These are phyloP conservation scores for Leavenworthia alabamica DNA, from an alignment of 345 rosid species.

Conservation along the genomic window DNA sequence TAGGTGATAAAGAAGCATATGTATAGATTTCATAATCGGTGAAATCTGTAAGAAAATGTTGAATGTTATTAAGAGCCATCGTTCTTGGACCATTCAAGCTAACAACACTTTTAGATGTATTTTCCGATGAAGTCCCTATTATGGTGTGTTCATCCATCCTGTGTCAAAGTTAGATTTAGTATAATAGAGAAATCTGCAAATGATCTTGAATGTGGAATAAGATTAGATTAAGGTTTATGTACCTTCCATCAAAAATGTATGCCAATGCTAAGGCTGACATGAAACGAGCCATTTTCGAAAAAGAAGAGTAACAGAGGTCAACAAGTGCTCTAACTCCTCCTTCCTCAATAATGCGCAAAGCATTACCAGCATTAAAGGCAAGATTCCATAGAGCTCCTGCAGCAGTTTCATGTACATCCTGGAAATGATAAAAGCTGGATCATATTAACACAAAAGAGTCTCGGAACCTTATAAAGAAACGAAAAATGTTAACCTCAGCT, in stretches of 20 bases:
- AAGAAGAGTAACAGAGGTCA: constrained; percentile 52
- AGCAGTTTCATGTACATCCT: constrained; percentile 90
- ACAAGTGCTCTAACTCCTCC: constrained; percentile 62
- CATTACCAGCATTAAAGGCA: constrained; percentile 62
- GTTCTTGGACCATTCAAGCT: constrained; percentile 57
- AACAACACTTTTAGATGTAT: constrained; percentile 47
- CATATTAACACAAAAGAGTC: background rate
- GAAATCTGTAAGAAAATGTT: constrained; percentile 45
- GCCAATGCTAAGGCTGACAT: constrained; percentile 81
- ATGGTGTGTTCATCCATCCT: constrained; percentile 72
- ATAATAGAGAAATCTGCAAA: constrained; percentile 4
- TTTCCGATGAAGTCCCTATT: constrained; percentile 49
- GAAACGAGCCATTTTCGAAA: constrained; percentile 71
- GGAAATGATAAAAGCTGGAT: constrained; percentile 2
- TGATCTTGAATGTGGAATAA: background rate
- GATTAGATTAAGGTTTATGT: constrained; percentile 6
- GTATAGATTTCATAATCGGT: constrained; percentile 54
- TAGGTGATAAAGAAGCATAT: constrained; percentile 58
- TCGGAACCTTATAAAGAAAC: background rate
- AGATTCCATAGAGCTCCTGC: constrained; percentile 90
- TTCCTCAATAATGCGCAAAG: constrained; percentile 67
- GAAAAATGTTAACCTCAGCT: constrained; percentile 43
- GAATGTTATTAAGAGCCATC: constrained; percentile 59
- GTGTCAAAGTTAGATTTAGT: constrained; percentile 16
- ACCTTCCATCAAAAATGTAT: constrained; percentile 83